Evolutionary conservation across 495 filamentous ascomycete genomes (phyloP).

Genomic region (Jackrogersella minutella): DNA sequence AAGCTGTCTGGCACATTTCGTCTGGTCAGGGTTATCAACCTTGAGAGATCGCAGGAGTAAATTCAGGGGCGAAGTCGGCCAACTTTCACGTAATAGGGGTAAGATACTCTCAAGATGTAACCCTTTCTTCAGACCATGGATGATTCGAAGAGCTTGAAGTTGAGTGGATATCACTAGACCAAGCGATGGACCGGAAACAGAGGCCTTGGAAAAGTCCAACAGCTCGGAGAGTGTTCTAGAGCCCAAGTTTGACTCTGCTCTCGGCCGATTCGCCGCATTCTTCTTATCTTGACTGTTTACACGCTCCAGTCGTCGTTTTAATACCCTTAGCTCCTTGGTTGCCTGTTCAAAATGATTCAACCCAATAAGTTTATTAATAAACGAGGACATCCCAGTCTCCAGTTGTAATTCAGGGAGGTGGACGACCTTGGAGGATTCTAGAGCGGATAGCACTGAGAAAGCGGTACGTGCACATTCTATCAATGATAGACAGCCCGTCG

Average conservation of each 20-base stretch:
- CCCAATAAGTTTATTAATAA: constrained; percentile 75
- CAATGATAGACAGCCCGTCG: constrained; percentile 51
- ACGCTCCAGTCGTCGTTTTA: constrained; percentile 69
- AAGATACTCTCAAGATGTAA: constrained; percentile 61
- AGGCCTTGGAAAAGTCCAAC: constrained; percentile 62
- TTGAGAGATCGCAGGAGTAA: constrained; percentile 65
- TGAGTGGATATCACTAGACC: constrained; percentile 61
- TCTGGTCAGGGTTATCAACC: constrained; percentile 52
- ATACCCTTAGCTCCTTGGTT: constrained; percentile 73
- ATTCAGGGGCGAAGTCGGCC: constrained; percentile 69
- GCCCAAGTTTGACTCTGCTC: constrained; percentile 44
- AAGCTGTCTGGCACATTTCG: constrained; percentile 73
- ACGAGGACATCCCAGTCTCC: constrained; percentile 81
- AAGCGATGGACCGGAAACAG: constrained; percentile 51
- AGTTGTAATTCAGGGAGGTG: constrained; percentile 73
- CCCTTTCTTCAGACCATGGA: constrained; percentile 58
- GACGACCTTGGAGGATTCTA: constrained; percentile 59
- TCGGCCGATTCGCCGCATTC: constrained; percentile 23
- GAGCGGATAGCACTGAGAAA: constrained; percentile 70
- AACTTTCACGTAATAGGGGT: constrained; percentile 51
- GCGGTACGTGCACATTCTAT: constrained; percentile 82
- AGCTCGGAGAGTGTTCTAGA: constrained; percentile 66
- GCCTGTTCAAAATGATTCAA: constrained; percentile 79
- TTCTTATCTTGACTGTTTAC: constrained; percentile 46
- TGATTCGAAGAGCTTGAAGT: constrained; percentile 59